Base-by-base conservation (phyloP, 2,329 filamentous ascomycete genomes). In the Herpotrichia juniperi region DNA sequence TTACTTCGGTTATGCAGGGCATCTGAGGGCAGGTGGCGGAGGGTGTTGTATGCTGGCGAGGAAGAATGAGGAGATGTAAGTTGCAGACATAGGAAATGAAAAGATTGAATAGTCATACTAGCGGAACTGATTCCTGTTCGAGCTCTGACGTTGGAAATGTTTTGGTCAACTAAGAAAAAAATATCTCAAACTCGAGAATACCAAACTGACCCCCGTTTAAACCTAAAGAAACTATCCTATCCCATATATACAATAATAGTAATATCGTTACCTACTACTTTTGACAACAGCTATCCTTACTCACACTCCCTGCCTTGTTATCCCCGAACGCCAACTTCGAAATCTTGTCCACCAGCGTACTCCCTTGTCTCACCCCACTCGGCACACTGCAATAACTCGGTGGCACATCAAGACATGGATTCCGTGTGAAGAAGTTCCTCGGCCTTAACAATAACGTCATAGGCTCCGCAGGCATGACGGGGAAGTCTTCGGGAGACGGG, bases 401-500 rank as follows among this genome's bases (percentile, higher is more conserved):
- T 50, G 89, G 88, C 14, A 96, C 88, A 72, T 96, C 90, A 72
- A 96, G 78, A 48, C 85, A 88, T 2, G 91, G 91, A 69, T 93
- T 96, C 62, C 84, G 82, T 19, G 81, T 76, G 75, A 96, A 96
- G 82, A 96, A 96, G 77, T 96, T 88, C 35, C 91, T 79, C 2
- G 91, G 91, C 26, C 90, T 79, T 34, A 96, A 79, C 30, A 96
- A 80, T 61, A 96, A 78, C 1, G 86, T 90, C 83, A 96, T 93
- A 0, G 90, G 89, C 78, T 80, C 74, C 34, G 85, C 89, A 0
- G 91, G 91, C 92, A 96, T 96, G 62, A 96, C 81, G 25, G 93
- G 93, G 78, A 91, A 96, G 74, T 96, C 93, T 70, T 97, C 93
- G 0, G 92, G 91, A 0, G 89, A 79, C 0, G 93, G 92, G 79